These are phyloP conservation scores for Ophiostoma perfectum DNA, from an alignment of 2,329 filamentous ascomycete genomes.

Conservation along the genomic window DNA sequence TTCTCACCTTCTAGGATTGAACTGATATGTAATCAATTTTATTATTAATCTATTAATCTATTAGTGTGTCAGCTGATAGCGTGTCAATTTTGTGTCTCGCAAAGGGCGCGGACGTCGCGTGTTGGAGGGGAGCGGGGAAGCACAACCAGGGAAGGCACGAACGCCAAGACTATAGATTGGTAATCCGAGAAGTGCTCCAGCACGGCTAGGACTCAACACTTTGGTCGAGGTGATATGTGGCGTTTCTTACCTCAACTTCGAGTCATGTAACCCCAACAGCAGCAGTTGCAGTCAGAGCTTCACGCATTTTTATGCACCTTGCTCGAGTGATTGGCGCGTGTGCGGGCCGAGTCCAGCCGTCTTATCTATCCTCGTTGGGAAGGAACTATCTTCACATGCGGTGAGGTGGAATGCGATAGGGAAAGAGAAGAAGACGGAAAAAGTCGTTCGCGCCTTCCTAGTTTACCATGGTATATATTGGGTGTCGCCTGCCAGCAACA, in stretches of 20 bases:
- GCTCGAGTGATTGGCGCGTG: neutral
- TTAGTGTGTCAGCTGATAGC: slow-evolving; percentile 20
- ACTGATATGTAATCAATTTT: neutral
- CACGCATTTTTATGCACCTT: neutral
- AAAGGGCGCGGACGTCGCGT: slow-evolving; percentile 16
- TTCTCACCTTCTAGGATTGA: neutral
- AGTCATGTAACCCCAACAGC: neutral
- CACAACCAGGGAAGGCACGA: neutral
- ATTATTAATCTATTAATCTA: neutral
- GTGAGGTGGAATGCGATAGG: neutral
- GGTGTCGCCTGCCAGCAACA: neutral
- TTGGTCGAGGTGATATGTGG: neutral
- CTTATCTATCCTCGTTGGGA: slow-evolving; percentile 7
- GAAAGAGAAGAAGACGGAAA: neutral
- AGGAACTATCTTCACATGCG: neutral
- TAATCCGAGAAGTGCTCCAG: neutral
- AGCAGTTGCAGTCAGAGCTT: neutral
- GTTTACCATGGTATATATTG: too few relatives aligned
- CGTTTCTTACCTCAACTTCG: neutral
- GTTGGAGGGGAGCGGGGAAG: neutral
- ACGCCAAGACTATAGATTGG: neutral
- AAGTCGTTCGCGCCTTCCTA: too few relatives aligned
- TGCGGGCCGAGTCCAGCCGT: neutral
- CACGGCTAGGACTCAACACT: neutral
- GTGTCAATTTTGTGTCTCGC: slow-evolving; percentile 21